A percentile compares a stretch with the other conserved stretches of the same genome.
phyloP scores from a whole-genome alignment of 2,329 filamentous ascomycete species.

The Hypoxylon sp. region DNA sequence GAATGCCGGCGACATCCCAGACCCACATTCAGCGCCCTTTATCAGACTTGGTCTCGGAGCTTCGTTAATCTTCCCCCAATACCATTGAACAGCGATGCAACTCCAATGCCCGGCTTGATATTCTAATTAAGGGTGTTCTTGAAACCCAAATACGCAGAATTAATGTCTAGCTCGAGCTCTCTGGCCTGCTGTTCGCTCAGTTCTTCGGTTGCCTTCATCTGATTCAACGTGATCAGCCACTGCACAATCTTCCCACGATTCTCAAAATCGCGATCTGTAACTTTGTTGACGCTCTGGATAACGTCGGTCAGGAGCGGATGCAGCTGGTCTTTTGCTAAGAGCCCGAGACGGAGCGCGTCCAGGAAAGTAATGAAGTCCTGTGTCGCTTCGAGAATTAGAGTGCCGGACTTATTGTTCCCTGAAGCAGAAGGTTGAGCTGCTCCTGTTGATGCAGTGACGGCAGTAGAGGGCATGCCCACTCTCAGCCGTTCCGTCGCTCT shows the following conservation, averaged over 20 bases:
- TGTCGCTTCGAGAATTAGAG: conserved; percentile 88
- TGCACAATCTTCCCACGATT: conserved; percentile 97
- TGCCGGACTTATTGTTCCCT: conserved; percentile 65
- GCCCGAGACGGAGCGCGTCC: conserved; percentile 91
- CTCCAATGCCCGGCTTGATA: conserved; percentile 30
- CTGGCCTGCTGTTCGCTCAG: conserved; percentile 87
- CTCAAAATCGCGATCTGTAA: conserved; percentile 95
- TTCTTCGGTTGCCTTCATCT: conserved; percentile 97
- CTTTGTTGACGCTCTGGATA: conserved; percentile 97
- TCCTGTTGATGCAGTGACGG: conserved; percentile 68
- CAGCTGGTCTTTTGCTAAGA: conserved; percentile 95
- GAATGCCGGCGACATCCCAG: conserved; percentile 15
- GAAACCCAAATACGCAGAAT: conserved; percentile 94
- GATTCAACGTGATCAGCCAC: conserved; percentile 96
- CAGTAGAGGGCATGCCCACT: conserved; percentile 91
- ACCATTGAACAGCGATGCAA: conserved; percentile 4
- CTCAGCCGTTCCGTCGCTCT: conserved; percentile 92
- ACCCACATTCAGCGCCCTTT: conserved; percentile 30
- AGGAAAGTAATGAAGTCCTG: conserved; percentile 99
- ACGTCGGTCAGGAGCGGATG: conserved; percentile 95
- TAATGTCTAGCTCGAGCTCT: conserved; percentile 92
- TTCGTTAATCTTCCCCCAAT: conserved; percentile 20
- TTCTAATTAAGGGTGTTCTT: conserved; percentile 74
- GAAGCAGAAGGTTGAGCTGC: conserved; percentile 59
- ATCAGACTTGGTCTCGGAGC: conserved; percentile 16